Base-by-base conservation (phyloP, 768 basidiomycete genomes). In the Mycena alexandri region DNA sequence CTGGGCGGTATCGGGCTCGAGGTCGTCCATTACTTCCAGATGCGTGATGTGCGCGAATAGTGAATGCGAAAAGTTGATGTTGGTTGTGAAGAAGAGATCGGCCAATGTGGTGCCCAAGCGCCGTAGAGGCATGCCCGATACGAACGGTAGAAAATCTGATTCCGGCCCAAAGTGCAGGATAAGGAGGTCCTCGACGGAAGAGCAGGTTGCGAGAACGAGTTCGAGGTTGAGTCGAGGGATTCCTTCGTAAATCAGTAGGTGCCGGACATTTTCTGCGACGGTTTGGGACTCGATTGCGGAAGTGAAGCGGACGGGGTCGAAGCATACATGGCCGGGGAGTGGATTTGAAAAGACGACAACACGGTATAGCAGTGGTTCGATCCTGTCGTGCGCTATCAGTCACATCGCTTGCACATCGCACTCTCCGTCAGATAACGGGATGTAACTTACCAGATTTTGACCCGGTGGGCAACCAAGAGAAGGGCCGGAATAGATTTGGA, bases 391-490 rank as follows among this genome's bases (percentile, higher is more conserved):
- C 3, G 38, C 34, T 29, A 16, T 13, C 19, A 38, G 43, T 19
- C 6, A 19, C 10, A 44, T 29, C 12, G 24, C 17, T 14, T 43
- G 22, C n/a, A n/a, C n/a, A n/a, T n/a, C n/a, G n/a, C n/a, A n/a
- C n/a, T n/a, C n/a, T n/a, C n/a, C n/a, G n/a, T n/a, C n/a, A n/a
- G 10, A 47, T 41, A 9, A 57, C 13, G 7, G 29, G 14, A 5
- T 48, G 21, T 13, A 44, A 13, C 5, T 58, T 29, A 53, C 61
- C 61, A 61, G 25, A 24, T 21, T 33, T 53, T 62, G 2, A 62
- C 51, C 21, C 61, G 61, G 38, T 44, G 61, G 13, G 51, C 50
- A 22, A 62, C 61, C 41, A 62, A 25, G 25, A 62, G 29, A 24
- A 62, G 33, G 38, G 19, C 43, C 14, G 61, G 51, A 17, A 62